Evolutionary conservation across 768 basidiomycete genomes (phyloP).

Genomic region (Russula vinacea): DNA sequence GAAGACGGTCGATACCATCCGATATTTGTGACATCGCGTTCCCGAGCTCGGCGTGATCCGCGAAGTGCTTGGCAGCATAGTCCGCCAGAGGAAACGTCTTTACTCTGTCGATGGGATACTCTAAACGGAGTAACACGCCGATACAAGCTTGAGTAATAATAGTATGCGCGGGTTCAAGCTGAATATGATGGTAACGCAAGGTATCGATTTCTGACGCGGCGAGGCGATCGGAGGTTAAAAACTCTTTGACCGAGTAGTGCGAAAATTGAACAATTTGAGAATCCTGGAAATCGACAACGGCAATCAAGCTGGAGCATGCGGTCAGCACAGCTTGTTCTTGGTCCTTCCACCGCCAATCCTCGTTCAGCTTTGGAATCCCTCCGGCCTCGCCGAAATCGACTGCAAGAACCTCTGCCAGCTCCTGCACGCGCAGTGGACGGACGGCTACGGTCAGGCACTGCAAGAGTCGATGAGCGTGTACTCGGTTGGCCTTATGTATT

Average conservation of each 20-base stretch:
- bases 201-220: not conserved
- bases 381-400: not conserved
- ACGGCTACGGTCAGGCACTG: not conserved
- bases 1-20: not conserved
- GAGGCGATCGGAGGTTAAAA: slow-evolving; percentile 4
- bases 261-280: not conserved
- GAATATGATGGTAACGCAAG: not conserved
- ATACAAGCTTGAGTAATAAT: slow-evolving; percentile 6
- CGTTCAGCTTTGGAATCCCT: not conserved
- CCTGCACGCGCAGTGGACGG: not conserved
- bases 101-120: not conserved
- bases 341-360: not conserved
- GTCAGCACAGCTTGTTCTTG: slow-evolving; percentile 4
- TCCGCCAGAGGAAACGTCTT: not conserved
- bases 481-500: not conserved
- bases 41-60: not conserved
- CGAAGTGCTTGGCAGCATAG: slow-evolving; percentile 5
- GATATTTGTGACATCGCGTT: not conserved
- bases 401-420: not conserved
- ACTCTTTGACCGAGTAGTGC: not conserved
- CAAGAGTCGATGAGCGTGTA: not conserved
- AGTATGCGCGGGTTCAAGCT: not conserved
- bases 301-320: not conserved
- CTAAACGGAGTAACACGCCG: slow-evolving; percentile 1
- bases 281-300: not conserved